Percentiles rank a stretch among this genome's conserved stretches.
Evolutionary conservation across 2,329 filamentous ascomycete genomes (phyloP).

Genomic region (Alternaria triticimaculans): DNA sequence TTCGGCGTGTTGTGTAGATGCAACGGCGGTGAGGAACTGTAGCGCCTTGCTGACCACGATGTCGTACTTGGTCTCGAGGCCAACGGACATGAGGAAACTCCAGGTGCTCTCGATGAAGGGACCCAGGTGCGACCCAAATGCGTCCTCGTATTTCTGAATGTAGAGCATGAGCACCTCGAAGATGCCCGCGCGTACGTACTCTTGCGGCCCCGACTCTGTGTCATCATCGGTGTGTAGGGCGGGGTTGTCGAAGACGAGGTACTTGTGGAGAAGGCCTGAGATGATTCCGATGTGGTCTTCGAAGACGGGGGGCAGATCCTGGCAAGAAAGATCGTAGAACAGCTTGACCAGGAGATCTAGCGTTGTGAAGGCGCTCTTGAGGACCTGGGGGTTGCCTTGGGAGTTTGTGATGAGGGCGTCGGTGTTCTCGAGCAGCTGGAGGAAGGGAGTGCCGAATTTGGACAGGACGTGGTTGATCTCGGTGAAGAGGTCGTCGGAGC

Average conservation of each 20-base stretch:
- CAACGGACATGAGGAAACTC: slow-evolving; percentile 86
- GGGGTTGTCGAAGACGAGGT: slow-evolving; percentile 87
- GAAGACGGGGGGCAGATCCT: slow-evolving; percentile 93
- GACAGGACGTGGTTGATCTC: slow-evolving; percentile 95
- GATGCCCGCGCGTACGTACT: slow-evolving; percentile 90
- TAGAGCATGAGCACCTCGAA: slow-evolving; percentile 91
- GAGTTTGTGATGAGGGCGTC: slow-evolving; percentile 76
- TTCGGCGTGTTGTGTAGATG: slow-evolving; percentile 76
- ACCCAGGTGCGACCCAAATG: slow-evolving; percentile 79
- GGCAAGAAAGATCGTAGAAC: slow-evolving; percentile 95
- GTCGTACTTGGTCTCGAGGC: slow-evolving; percentile 90
- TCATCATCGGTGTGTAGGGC: slow-evolving; percentile 85
- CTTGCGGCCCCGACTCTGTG: slow-evolving; percentile 81
- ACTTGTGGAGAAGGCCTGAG: slow-evolving; percentile 84
- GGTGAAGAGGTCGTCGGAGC: slow-evolving; percentile 88
- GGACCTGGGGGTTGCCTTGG: slow-evolving; percentile 73
- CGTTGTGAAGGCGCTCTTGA: slow-evolving; percentile 82
- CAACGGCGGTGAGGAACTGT: slow-evolving; percentile 91
- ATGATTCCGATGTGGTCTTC: slow-evolving; percentile 85
- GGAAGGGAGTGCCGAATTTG: slow-evolving; percentile 83
- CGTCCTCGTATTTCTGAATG: slow-evolving; percentile 94
- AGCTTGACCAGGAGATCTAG: slow-evolving; percentile 90
- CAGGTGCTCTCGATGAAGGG: slow-evolving; percentile 91
- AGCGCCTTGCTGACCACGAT: slow-evolving; percentile 92
- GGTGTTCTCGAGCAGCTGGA: slow-evolving; percentile 77